Conservation (phyloP, 2,329 filamentous ascomycete genomes). For the Penicillium oxalicum region DNA sequence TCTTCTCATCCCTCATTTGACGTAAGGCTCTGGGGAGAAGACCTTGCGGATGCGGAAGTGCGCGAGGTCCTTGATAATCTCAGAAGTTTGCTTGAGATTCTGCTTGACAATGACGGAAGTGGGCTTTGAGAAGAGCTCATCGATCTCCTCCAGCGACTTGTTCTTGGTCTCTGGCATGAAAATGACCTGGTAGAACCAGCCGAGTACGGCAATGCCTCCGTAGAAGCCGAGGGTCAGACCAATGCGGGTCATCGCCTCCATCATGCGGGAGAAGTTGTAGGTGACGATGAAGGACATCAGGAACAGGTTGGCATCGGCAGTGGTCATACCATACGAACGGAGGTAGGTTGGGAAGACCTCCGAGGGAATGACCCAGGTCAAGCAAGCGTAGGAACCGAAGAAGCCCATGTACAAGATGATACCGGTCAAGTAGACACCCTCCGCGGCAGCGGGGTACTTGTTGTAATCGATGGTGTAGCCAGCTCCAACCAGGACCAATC, state of each 20-base stretch:
- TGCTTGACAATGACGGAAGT: slow-evolving; percentile 57
- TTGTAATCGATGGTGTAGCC: slow-evolving; percentile 53
- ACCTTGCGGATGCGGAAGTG: slow-evolving; percentile 45
- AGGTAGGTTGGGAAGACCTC: slow-evolving; percentile 70
- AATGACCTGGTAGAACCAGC: slow-evolving; percentile 65
- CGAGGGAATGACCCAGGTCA: slow-evolving; percentile 61
- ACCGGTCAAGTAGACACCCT: slow-evolving; percentile 61
- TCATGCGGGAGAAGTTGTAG: slow-evolving; percentile 69
- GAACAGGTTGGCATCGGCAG: slow-evolving; percentile 62
- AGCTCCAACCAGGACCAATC: slow-evolving; percentile 59
- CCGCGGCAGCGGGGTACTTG: slow-evolving; percentile 44
- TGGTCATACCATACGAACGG: slow-evolving; percentile 67
- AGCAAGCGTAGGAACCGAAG: slow-evolving; percentile 60
- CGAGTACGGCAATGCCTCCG: slow-evolving; percentile 64
- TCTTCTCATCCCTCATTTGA: not conserved
- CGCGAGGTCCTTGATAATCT: slow-evolving; percentile 43
- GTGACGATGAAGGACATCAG: slow-evolving; percentile 67
- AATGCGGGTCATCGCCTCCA: slow-evolving; percentile 59
- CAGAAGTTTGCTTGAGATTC: slow-evolving; percentile 46
- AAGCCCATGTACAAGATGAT: slow-evolving; percentile 58
- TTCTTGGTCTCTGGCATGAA: slow-evolving; percentile 75
- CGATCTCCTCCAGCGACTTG: slow-evolving; percentile 64
- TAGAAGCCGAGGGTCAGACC: slow-evolving; percentile 66
- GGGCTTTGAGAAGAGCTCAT: slow-evolving; percentile 59
- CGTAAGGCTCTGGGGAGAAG: slow-evolving; percentile 32